Base-by-base conservation (phyloP, 805 yeast genomes). In the Suhomyces sp. region DNA sequence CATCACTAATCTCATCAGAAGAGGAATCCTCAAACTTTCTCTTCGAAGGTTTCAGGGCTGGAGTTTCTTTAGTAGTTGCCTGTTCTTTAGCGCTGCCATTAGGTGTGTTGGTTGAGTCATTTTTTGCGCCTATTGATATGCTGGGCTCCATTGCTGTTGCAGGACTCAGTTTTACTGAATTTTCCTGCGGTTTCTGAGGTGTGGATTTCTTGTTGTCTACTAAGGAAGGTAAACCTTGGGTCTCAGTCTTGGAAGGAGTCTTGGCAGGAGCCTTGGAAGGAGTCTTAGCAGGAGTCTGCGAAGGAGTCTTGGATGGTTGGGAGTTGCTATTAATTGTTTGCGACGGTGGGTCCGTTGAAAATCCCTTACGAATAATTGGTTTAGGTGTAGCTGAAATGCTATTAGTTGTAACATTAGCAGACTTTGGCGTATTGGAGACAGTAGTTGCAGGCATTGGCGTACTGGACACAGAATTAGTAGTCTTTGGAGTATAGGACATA, bases 1-100 rank as follows among this genome's bases (percentile, higher is more conserved):
- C 53, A 12, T 49, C 55, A 29, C 52, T 58, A 38, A 59, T 65
- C 12, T 60, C 66, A 5, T 56, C 55, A 1, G 64, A 56, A 8
- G 63, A 60, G 17, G 36, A 38, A 10, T 54, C 58, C 24, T 50
- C 57, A 35, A 54, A 52, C 12, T 38, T 47, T 31, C 60, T 46
- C 48, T 55, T 60, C 42, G 36, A 42, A 46, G 33, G 12, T 40
- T 24, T 24, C 17, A 40, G 33, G 26, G 46, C 40, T 12, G 56
- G 51, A 31, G 56, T 48, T 29, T 49, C 49, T 29, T 45, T 31
- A 23, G 23, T 22, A n/a, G 52, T 29, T 8, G 52, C 31, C 27
- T 36, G 38, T 29, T 44, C 40, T n/a, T 38, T 38, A 38, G 22
- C 17, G 4, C 23, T 35, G 41, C 41, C 17, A 15, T 36, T 36